Evolutionary conservation across 345 rosid species (phyloP), one percentile per base, ranked within the genome.

Genomic region (Cochlearia excelsa): DNA sequence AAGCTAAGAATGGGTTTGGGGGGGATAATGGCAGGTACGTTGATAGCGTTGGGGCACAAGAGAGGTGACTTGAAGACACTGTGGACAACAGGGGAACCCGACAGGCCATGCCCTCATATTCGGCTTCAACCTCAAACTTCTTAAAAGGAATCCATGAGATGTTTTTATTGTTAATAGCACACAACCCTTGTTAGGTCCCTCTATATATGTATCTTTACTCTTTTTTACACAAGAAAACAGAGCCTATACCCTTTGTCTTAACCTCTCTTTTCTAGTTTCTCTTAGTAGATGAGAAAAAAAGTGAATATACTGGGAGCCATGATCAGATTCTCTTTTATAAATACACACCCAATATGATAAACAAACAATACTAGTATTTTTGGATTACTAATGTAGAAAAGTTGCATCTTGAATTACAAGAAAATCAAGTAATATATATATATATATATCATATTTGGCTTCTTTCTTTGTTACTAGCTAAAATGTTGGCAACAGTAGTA

Each of bases 61-160:
- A 86, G 97, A 73, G 97, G 97, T 10, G 97, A 92, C 29, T 82
- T 89, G 47, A 65, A 80, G 65, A 78, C 67, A n/a, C 77, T 88
- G 40, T 92, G 98, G 98, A 81, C 81, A 40, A 77, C 75, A 67
- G 98, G 98, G 52, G 88, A 79, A 54, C 96, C 93, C 0, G 84
- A 86, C 56, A 77, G 82, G 51, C 81, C 74, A 9, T 91, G 98
- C 60, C 86, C 85, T 3, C 98, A 91, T 50, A 47, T 79, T 53
- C 83, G 46, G 2, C 81, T 87, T 67, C 86, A 82, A 39, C 76
- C 77, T 44, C 70, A 70, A 59, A 30, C 70, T 5, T 58, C 10
- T 39, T 7, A 69, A 47, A 33, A 26, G 48, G 4, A 5, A n/a
- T 3, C 8, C 6, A 38, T 23, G 9, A 48, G 47, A 39, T 9